Evolutionary conservation across 495 filamentous ascomycete genomes (phyloP), one percentile per base, ranked within the genome.

Genomic region (Penicillium parvum): DNA sequence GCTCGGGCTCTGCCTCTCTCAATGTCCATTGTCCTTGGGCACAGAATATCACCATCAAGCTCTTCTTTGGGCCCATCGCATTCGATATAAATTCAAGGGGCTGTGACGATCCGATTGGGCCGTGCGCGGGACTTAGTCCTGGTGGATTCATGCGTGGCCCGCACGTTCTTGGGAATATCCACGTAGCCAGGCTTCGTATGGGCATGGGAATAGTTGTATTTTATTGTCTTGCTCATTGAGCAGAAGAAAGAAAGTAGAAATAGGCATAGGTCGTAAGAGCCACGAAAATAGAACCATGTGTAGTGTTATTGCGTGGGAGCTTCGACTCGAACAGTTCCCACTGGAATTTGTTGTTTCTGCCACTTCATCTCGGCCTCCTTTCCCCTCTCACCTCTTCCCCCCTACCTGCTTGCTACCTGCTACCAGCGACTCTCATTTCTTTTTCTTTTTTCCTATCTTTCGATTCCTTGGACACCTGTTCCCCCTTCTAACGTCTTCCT

Each of bases 321-420:
- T n/a, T n/a, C n/a, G n/a, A n/a, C n/a, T n/a, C n/a, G n/a, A n/a
- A n/a, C 22, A 28, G 22, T 26, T 40, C 37, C 37, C 28, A 25
- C 8, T 4, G 15, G n/a, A n/a, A n/a, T n/a, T n/a, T n/a, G n/a
- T n/a, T 26, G 10, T 38, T 47, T 43, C 45, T 53, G 50, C 45
- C 45, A 53, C 45, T 45, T 53, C 45, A 52, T 52, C 39, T 39
- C 38, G 33, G 23, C 33, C 38, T 44, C 34, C 35, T 50, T 44
- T 40, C 32, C 33, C 38, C 40, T 28, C 35, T 50, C 40, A 35
- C 32, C 35, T 29, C 33, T 32, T 32, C 18, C 41, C 33, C 41
- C 28, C 40, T 17, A 15, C 34, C 16, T 26, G 5, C 34, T 34
- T 19, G 28, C 12, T 22, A 20, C 32, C 28, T 34, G 11, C n/a